Percentiles rank a stretch among this genome's conserved stretches.
These are phyloP conservation scores for Gastrodia elata DNA, from an alignment of 106 monocot species.

Conservation along the genomic window DNA sequence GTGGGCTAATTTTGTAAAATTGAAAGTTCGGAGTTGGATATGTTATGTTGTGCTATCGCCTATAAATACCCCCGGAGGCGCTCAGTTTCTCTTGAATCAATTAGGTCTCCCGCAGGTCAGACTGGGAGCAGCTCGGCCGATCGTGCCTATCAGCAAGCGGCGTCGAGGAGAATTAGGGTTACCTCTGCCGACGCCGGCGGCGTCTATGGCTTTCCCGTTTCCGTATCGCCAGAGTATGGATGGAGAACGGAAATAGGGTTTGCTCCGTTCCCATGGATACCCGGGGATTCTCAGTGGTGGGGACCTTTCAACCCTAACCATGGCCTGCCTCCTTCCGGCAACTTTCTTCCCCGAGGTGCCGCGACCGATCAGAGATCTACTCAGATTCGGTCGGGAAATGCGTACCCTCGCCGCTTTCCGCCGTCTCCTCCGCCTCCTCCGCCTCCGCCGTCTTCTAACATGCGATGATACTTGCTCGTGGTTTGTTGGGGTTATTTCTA, in stretches of 20 bases:
- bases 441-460: constrained; percentile 41
- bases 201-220: constrained; percentile 26
- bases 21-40: too few species aligned
- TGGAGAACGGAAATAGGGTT: constrained; percentile 31
- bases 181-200: constrained; percentile 29
- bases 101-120: too few species aligned
- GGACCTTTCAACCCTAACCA: constrained; percentile 40
- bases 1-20: too few species aligned
- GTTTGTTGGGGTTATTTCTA: too few species aligned
- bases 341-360: constrained; percentile 16
- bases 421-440: constrained; percentile 7
- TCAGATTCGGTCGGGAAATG: constrained; percentile 24
- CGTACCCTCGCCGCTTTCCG: constrained; percentile 23
- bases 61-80: too few species aligned
- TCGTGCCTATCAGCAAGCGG: too few species aligned
- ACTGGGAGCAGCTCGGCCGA: too few species aligned
- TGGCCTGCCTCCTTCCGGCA: constrained; percentile 15
- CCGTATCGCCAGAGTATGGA: constrained; percentile 19
- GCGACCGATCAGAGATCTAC: constrained; percentile 13
- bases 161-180: too few species aligned
- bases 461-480: too few species aligned
- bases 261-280: constrained; percentile 52
- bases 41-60: too few species aligned
- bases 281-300: constrained; percentile 59
- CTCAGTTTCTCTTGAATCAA: too few species aligned